Percentiles rank a stretch among this genome's conserved stretches.
These are phyloP conservation scores for Xylaria scruposa DNA, from an alignment of 495 filamentous ascomycete species.

Conservation along the genomic window DNA sequence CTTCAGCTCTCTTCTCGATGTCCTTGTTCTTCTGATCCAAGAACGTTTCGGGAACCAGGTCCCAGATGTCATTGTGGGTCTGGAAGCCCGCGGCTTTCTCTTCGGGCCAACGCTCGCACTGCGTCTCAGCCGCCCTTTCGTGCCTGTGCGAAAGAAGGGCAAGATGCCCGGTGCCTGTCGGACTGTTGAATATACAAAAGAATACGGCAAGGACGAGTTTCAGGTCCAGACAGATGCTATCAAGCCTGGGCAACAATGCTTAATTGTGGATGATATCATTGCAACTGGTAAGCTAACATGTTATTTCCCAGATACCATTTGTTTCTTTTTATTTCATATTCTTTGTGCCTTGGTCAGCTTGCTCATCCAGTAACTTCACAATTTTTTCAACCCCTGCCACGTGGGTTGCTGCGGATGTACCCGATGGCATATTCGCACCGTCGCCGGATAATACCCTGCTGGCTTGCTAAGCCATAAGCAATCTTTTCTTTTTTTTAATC, in stretches of 20 bases:
- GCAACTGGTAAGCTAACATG: conserved; percentile 77
- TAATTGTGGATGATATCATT: conserved; percentile 98
- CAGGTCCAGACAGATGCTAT: conserved; percentile 90
- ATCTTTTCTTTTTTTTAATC: not conserved
- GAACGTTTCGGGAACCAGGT: conserved; percentile 57
- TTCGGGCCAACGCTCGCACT: conserved; percentile 92
- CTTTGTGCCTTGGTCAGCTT: not conserved
- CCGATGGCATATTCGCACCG: too few relatives aligned
- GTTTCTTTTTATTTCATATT: conserved; percentile 22
- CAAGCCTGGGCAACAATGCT: conserved; percentile 83
- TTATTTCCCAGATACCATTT: conserved; percentile 6
- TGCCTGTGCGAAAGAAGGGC: conserved; percentile 92
- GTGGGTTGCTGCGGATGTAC: not conserved
- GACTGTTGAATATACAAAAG: conserved; percentile 87
- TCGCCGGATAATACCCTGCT: not conserved
- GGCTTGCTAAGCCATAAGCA: not conserved
- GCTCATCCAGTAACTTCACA: not conserved
- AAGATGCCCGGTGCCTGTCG: conserved; percentile 91
- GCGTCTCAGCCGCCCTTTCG: conserved; percentile 85
- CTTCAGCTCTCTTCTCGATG: conserved; percentile 80
- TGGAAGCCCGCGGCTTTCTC: conserved; percentile 94
- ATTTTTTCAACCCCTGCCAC: not conserved
- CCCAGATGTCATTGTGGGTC: conserved; percentile 89
- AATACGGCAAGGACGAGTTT: conserved; percentile 96
- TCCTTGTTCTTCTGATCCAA: conserved; percentile 82